Percentiles rank a stretch among this genome's conserved stretches.
phyloP scores from a whole-genome alignment of 2,329 filamentous ascomycete genomes.

The Penicillium sp. region DNA sequence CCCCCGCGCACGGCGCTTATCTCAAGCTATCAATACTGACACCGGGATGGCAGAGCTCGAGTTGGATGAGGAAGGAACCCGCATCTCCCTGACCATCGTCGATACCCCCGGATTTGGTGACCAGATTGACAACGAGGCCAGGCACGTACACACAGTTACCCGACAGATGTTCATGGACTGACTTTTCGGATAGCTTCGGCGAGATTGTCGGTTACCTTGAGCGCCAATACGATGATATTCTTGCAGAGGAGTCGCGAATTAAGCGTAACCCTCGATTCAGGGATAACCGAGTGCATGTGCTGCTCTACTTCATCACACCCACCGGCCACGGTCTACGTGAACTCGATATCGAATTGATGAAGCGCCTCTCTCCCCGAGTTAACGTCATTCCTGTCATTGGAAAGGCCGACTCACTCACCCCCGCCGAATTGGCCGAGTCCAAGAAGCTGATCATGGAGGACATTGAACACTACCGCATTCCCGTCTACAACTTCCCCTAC shows the following conservation, averaged over 20 bases:
- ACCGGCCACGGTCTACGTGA: constrained; percentile 96
- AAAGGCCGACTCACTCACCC: constrained; percentile 94
- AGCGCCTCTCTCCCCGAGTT: constrained; percentile 91
- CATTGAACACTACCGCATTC: constrained; percentile 98
- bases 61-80: constrained; percentile 94
- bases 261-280: constrained; percentile 99
- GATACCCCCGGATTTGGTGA: constrained; percentile 98
- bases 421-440: constrained; percentile 90
- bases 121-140: constrained; percentile 98
- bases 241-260: constrained; percentile 98
- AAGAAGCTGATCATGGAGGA: constrained; percentile 99
- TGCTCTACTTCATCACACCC: constrained; percentile 98
- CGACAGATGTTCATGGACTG: constrained; percentile 14
- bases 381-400: constrained; percentile 99
- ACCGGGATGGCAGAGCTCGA: constrained; percentile 61
- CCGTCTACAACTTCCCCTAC: constrained; percentile 99
- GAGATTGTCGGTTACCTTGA: constrained; percentile 98
- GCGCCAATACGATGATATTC: constrained; percentile 98
- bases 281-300: constrained; percentile 94
- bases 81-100: constrained; percentile 95
- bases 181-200: constrained; percentile 59
- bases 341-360: constrained; percentile 99
- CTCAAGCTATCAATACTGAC: constrained; percentile 22
- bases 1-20: constrained; percentile 1
- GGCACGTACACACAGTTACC: constrained; percentile 46